Evolutionary conservation across 2,329 filamentous ascomycete genomes (phyloP), one percentile per base, ranked within the genome.

Genomic region (Talaromyces sp.): DNA sequence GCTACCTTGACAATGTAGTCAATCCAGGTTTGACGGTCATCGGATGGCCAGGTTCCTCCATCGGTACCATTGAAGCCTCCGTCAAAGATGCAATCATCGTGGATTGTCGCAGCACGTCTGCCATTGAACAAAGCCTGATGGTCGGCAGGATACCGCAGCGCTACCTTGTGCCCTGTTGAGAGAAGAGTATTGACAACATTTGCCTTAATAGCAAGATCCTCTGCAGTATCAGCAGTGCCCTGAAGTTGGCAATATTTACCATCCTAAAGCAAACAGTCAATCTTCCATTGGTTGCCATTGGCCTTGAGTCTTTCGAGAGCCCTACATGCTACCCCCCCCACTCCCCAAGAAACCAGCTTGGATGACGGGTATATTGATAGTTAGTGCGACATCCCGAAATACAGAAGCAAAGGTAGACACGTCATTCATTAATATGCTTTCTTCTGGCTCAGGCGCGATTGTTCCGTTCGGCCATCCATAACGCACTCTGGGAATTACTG

Each of bases 241-340:
- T 44, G 60, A 16, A 16, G 23, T 48, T 58, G 50, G 23, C 60
- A 62, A 25, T 62, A 62, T 62, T 50, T 40, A 25, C 60, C 60
- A 35, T 58, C 54, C 60, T 62, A 37, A n/a, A 12, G 4, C 18
- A 37, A 31, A 57, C 14, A 62, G 60, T 62, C 25, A 4, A 25
- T 18, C 23, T 31, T 31, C 14, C n/a, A n/a, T n/a, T n/a, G n/a
- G n/a, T n/a, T 18, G 28, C 3, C 48, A 31, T 50, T 28, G 16
- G 11, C 7, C 5, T 18, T 7, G 11, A 18, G 28, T 16, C 25
- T 3, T 12, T 33, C n/a, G 28, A 8, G 1, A 48, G 31, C 23
- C 60, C 48, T 62, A 62, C 54, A 58, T 62, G 60, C 60, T 55
- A 62, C 60, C 58, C 60, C 44, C 60, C 60, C 60, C 60, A 62